These are phyloP conservation scores for Alternaria panax DNA, from an alignment of 2,329 filamentous ascomycete species.

Conservation along the genomic window DNA sequence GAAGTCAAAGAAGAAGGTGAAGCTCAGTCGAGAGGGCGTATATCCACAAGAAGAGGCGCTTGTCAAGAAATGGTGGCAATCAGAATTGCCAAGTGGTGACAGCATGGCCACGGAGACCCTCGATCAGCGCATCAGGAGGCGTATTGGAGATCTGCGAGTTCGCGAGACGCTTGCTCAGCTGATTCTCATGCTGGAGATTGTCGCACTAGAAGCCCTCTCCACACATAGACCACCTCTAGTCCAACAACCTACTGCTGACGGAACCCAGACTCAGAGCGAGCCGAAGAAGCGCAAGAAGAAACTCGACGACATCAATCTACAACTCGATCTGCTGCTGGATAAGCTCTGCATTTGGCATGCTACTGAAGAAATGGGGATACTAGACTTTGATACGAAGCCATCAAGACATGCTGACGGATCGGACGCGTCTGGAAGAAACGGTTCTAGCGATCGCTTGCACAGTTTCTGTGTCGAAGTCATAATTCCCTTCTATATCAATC, in stretches of 20 bases:
- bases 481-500: constrained; percentile 80
- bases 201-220: constrained; percentile 68
- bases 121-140: constrained; percentile 65
- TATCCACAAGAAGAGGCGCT: constrained; percentile 72
- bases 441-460: constrained; percentile 67
- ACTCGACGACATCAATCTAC: constrained; percentile 68
- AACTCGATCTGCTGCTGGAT: constrained; percentile 78
- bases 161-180: constrained; percentile 83
- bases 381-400: constrained; percentile 43
- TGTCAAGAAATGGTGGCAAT: constrained; percentile 74
- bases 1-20: constrained; percentile 56
- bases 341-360: constrained; percentile 86
- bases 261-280: constrained; percentile 25
- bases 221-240: constrained; percentile 41
- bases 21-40: constrained; percentile 70
- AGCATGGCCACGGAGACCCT: constrained; percentile 41
- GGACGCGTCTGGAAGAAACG: constrained; percentile 29
- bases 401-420: constrained; percentile 33
- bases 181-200: constrained; percentile 78
- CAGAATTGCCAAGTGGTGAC: constrained; percentile 50
- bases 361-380: constrained; percentile 65
- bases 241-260: constrained; percentile 20
- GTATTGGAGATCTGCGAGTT: constrained; percentile 71
- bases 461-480: constrained; percentile 84
- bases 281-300: constrained; percentile 62